Evolutionary conservation across 257 asterid genomes (phyloP).

Genomic region (Plantago ovata): DNA sequence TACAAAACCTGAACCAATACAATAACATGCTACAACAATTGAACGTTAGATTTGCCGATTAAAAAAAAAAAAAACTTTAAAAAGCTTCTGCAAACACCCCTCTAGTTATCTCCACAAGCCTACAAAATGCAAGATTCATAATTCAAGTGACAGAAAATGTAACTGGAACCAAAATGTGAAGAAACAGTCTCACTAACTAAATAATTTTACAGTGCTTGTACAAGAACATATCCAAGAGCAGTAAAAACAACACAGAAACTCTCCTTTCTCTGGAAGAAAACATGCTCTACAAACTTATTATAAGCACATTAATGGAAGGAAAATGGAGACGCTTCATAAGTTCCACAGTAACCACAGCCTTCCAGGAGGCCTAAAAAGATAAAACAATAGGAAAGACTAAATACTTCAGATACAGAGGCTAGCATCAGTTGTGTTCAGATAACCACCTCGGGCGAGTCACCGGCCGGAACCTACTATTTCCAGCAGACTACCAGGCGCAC

Average conservation of each 20-base stretch:
- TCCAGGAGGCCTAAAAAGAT: constrained; percentile 9
- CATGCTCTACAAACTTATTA: constrained; percentile 4
- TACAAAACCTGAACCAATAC: too few relatives aligned
- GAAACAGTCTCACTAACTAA: neutral
- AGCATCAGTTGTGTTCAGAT: constrained; percentile 31
- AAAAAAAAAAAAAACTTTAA: too few relatives aligned
- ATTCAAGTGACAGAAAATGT: neutral
- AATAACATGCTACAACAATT: too few relatives aligned
- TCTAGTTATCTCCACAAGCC: too few relatives aligned
- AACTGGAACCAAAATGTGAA: constrained; percentile 2
- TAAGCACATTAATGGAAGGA: constrained; percentile 13
- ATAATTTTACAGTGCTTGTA: constrained; percentile 3
- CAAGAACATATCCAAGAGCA: constrained; percentile 4
- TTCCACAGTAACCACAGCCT: constrained; percentile 5
- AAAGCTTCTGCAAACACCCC: too few relatives aligned
- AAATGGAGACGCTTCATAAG: constrained; percentile 22
- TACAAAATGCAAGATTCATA: too few relatives aligned
- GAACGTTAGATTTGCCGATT: too few relatives aligned
- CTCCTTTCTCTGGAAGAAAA: constrained; percentile 7
- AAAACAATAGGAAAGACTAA: constrained; percentile 13
- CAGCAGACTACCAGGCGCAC: constrained; percentile 87
- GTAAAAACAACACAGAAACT: constrained; percentile 2
- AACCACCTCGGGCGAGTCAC: constrained; percentile 86
- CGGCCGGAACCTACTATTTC: constrained; percentile 40
- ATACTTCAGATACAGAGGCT: constrained; percentile 34